Evolutionary conservation across 2,329 filamentous ascomycete genomes (phyloP), one percentile per base, ranked within the genome.

Genomic region (Juglanconis sp.): DNA sequence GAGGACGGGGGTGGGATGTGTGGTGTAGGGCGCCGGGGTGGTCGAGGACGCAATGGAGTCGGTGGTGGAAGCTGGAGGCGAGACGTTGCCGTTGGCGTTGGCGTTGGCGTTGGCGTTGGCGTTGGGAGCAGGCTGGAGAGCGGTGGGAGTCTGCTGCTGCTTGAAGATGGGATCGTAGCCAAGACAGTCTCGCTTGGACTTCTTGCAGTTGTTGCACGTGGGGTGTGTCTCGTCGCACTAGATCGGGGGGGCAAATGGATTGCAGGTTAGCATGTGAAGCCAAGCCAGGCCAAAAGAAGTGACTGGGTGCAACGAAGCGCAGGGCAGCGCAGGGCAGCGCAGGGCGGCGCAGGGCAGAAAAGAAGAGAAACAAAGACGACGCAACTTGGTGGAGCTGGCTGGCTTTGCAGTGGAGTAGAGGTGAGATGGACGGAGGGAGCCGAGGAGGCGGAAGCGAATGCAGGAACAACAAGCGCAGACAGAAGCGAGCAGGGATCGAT

Each of bases 151-250:
- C 68, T 56, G 53, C 7, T 56, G 54, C 66, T 84, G 84, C 75
- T 92, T 91, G 78, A 94, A 95, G 69, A 94, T 91, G 42, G 91
- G 90, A 70, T 95, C 91, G 83, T 95, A 95, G 58, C 91, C 91
- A 53, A 92, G 73, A 71, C 91, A 95, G 69, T 94, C 90, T 70
- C 91, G 90, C 77, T 94, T 95, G 67, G 89, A 92, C 74, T 95
- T 95, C 71, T 89, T 88, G 77, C 91, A 95, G 72, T 95, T 92
- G 77, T 92, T 88, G 81, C 95, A 99, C 62, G 89, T 87, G 30
- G 95, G 95, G 75, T 96, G 92, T 63, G 87, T 87, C 81, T 99
- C 95, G 84, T 98, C 95, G 78, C 95, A 99, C 95, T 97, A 52
- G 30, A 40, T 6, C 9, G 11, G 38, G 38, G 15, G 46, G 42